These are phyloP conservation scores for Lolium perenne DNA, from an alignment of 176 grass and related monocot species.

Conservation along the genomic window DNA sequence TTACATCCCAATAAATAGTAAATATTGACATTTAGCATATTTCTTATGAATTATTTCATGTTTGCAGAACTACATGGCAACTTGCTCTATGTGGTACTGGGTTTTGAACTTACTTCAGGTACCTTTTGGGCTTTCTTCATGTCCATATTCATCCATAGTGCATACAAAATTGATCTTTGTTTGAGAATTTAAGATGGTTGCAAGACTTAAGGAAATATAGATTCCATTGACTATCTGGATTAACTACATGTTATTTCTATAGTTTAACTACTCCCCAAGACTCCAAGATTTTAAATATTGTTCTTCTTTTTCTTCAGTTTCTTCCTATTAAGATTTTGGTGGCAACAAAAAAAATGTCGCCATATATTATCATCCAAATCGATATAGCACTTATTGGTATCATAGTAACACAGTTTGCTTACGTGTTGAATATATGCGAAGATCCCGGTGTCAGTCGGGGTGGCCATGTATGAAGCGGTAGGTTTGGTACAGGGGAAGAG, in stretches of 20 bases:
- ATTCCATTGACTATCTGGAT: neutral
- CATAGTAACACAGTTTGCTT: neutral
- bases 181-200: neutral
- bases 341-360: neutral
- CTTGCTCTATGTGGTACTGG: conserved; percentile 74
- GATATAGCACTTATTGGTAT: neutral
- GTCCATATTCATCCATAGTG: neutral
- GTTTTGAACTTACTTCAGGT: conserved; percentile 79
- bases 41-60: neutral
- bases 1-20: neutral
- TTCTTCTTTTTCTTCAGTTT: too few species aligned
- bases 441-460: conserved; percentile 69
- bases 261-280: too few species aligned
- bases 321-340: too few species aligned
- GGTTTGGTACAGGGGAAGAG: conserved; percentile 62
- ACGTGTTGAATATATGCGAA: conserved; percentile 11
- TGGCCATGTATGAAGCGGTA: conserved; percentile 61
- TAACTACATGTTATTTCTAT: too few species aligned
- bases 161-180: neutral
- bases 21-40: neutral
- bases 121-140: neutral
- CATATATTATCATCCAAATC: neutral
- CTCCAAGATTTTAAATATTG: too few species aligned
- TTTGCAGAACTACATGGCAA: conserved; percentile 58
- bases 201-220: neutral